Conservation (phyloP, 2,329 filamentous ascomycete species). For the Diaporthe eres region DNA sequence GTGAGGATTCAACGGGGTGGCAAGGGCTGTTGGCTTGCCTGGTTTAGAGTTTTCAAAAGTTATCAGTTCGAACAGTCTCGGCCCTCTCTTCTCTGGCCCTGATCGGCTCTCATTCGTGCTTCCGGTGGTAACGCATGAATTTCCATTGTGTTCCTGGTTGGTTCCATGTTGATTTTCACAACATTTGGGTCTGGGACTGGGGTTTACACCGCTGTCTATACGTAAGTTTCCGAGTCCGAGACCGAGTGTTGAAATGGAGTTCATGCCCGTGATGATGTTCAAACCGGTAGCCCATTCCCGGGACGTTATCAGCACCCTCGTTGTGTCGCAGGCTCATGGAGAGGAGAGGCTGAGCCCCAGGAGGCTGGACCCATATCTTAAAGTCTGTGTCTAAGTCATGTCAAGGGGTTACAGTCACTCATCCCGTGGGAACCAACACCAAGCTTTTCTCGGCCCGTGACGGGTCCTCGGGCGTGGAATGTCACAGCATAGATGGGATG, state of each 20-base stretch:
- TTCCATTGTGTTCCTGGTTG: not conserved
- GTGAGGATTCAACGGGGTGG: not conserved
- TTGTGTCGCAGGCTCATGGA: not conserved
- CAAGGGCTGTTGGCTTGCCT: not conserved
- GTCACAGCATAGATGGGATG: not conserved
- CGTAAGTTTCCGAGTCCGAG: not conserved
- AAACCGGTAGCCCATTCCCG: not conserved
- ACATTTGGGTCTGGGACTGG: not conserved
- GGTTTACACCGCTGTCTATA: not conserved
- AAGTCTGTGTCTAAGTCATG: slow-evolving; percentile 7
- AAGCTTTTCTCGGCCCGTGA: slow-evolving; percentile 20
- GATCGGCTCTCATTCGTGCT: not conserved
- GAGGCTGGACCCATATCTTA: slow-evolving; percentile 2
- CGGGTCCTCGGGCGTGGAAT: not conserved
- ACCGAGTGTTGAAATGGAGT: not conserved
- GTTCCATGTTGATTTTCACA: not conserved
- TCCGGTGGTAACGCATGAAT: not conserved
- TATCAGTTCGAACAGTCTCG: not conserved
- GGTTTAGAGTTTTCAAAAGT: not conserved
- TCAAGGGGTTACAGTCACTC: not conserved
- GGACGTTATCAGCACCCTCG: not conserved
- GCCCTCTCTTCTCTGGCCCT: not conserved
- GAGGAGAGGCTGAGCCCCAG: not conserved
- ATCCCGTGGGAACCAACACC: too few relatives aligned
- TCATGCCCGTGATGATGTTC: not conserved